These are phyloP conservation scores for Ambrosia hybrid DNA, from an alignment of 140 eudicot species.

Conservation along the genomic window DNA sequence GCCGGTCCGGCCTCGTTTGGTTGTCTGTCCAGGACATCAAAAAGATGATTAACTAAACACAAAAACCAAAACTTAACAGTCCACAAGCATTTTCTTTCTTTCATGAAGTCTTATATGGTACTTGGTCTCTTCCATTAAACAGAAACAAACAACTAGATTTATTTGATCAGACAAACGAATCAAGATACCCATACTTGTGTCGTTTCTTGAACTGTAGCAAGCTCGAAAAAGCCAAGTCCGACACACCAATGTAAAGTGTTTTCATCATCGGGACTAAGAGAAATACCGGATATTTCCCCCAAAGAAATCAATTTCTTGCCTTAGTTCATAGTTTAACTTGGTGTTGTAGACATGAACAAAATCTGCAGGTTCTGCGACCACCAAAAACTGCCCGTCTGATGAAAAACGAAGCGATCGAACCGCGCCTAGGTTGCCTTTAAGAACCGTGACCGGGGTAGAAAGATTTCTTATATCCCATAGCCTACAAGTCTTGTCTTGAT, in stretches of 20 bases:
- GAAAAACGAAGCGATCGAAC: slow-evolving; percentile 36
- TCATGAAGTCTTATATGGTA: slow-evolving; percentile 3
- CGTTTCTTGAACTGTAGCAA: slow-evolving; percentile 48
- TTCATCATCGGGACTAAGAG: slow-evolving; percentile 31
- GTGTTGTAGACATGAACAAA: slow-evolving; percentile 67
- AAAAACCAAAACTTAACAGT: too few species aligned
- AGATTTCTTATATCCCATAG: slow-evolving; percentile 73
- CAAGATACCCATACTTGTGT: slow-evolving; percentile 36
- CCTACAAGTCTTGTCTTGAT: slow-evolving; percentile 77
- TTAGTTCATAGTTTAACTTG: slow-evolving; percentile 34
- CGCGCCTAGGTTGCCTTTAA: slow-evolving; percentile 74
- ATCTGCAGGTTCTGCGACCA: slow-evolving; percentile 22
- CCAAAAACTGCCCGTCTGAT: too few species aligned
- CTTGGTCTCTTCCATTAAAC: slow-evolving; percentile 11
- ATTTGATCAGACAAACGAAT: slow-evolving; percentile 36
- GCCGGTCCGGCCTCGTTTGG: too few species aligned
- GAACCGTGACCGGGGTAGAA: slow-evolving; percentile 41
- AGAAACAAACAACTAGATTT: slow-evolving; percentile 15
- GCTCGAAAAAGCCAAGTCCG: slow-evolving; percentile 76
- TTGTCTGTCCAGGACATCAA: too few species aligned
- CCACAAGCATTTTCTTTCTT: slow-evolving; percentile 23
- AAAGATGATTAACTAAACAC: too few species aligned
- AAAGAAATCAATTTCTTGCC: slow-evolving; percentile 77
- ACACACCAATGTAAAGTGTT: slow-evolving; percentile 60
- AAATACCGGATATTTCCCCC: slow-evolving; percentile 68